Evolutionary conservation across 2,329 filamentous ascomycete species (phyloP).

Genomic region (Trichoderma atroviride): DNA sequence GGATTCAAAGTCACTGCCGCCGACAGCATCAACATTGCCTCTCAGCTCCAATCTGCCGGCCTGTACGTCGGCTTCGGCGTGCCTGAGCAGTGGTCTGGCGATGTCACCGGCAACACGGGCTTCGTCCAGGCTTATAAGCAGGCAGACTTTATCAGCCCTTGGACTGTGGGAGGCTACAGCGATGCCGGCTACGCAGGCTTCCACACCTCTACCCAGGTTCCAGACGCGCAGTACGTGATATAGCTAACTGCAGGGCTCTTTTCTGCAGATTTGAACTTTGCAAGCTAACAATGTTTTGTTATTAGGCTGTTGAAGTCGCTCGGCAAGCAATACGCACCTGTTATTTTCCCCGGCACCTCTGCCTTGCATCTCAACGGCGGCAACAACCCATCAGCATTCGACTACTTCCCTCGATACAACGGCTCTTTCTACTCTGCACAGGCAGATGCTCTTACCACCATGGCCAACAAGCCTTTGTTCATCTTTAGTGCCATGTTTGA

Average conservation of each 20-base stretch:
- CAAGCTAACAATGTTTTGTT: background rate
- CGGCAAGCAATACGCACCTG: constrained; percentile 22
- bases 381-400: constrained; percentile 19
- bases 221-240: constrained; percentile 4
- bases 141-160: constrained; percentile 25
- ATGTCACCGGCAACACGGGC: constrained; percentile 13
- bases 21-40: constrained; percentile 6
- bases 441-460: constrained; percentile 19
- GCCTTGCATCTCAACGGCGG: constrained; percentile 22
- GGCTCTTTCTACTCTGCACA: constrained; percentile 16
- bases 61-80: constrained; percentile 18
- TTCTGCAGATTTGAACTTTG: background rate
- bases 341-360: constrained; percentile 19
- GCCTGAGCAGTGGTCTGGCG: constrained; percentile 18
- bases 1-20: constrained; percentile 5
- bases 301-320: constrained; percentile 14
- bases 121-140: constrained; percentile 15
- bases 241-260: background rate
- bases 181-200: constrained; percentile 11
- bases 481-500: constrained; percentile 26
- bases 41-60: constrained; percentile 17
- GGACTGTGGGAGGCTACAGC: constrained; percentile 21
- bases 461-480: constrained; percentile 20
- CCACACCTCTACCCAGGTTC: constrained; percentile 11
- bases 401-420: constrained; percentile 22